Percentiles rank a stretch among this genome's conserved stretches.
Conservation (phyloP, 1,284 basidiomycete genomes). For the Baeospora myosura region DNA sequence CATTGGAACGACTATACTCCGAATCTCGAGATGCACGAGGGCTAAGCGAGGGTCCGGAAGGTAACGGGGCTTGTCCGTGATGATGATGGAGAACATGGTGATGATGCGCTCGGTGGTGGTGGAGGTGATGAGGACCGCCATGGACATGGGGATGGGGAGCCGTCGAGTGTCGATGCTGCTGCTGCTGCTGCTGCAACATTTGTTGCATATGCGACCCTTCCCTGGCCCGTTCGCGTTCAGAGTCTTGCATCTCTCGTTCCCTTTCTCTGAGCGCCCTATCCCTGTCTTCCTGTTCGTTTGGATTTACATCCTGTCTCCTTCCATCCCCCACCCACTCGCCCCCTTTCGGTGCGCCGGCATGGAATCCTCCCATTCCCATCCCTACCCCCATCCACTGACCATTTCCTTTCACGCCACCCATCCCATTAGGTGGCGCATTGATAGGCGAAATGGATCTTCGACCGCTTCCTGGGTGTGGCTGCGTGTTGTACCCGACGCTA, state of each 20-base stretch:
- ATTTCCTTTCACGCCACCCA: slow-evolving; percentile 14
- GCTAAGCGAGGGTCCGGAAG: slow-evolving; percentile 10
- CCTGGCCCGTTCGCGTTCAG: slow-evolving; percentile 9
- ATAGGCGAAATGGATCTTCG: slow-evolving; percentile 16
- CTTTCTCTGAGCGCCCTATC: slow-evolving; percentile 18
- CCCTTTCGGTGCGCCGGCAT: slow-evolving; percentile 15
- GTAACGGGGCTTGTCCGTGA: background rate
- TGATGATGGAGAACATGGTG: slow-evolving; percentile 16
- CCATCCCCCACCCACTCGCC: slow-evolving; percentile 13
- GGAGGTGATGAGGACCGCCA: slow-evolving; percentile 6
- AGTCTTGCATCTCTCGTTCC: slow-evolving; percentile 3
- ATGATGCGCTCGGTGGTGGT: slow-evolving; percentile 12
- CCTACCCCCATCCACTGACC: slow-evolving; percentile 22
- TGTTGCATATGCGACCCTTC: too few relatives aligned
- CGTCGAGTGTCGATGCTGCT: slow-evolving; percentile 4
- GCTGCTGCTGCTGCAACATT: slow-evolving; percentile 2
- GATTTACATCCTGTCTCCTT: slow-evolving; percentile 8
- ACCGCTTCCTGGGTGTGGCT: slow-evolving; percentile 1
- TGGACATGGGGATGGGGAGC: slow-evolving; percentile 4
- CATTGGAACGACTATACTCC: slow-evolving; percentile 3
- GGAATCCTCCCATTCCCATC: slow-evolving; percentile 19
- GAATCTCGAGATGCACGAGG: slow-evolving; percentile 11
- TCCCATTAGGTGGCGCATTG: slow-evolving; percentile 13
- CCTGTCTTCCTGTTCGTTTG: slow-evolving; percentile 11
- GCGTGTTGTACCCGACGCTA: background rate